These are phyloP conservation scores for Phytophthora meadii DNA, from an alignment of 352 stramenopile genomes.

Conservation along the genomic window DNA sequence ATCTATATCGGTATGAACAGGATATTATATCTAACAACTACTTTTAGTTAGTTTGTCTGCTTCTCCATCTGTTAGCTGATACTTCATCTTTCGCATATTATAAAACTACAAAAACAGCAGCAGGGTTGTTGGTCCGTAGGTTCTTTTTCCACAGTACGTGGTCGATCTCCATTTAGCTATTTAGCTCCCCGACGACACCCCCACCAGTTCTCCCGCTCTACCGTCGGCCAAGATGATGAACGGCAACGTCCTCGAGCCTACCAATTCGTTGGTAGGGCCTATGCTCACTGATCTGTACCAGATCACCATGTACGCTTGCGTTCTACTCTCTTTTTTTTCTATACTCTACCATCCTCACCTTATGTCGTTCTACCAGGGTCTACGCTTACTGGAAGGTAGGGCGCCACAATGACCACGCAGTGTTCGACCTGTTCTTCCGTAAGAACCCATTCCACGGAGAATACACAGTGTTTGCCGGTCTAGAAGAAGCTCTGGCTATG, in stretches of 20 bases:
- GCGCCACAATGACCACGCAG: constrained; percentile 92
- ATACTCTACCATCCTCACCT: neutral
- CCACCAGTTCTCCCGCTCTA: neutral
- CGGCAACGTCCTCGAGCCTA: constrained; percentile 63
- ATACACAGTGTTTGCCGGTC: constrained; percentile 95
- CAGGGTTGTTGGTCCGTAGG: constrained; percentile 16
- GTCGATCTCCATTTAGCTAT: constrained; percentile 27
- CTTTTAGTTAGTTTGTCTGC: neutral
- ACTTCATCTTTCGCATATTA: neutral
- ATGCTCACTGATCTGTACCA: constrained; percentile 99
- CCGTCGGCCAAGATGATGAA: constrained; percentile 33
- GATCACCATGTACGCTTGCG: constrained; percentile 79
- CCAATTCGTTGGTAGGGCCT: constrained; percentile 95
- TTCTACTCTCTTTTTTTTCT: constrained; percentile 1
- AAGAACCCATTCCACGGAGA: constrained; percentile 99
- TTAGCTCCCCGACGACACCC: constrained; percentile 4
- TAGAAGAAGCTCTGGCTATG: constrained; percentile 92
- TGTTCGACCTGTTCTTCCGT: constrained; percentile 99
- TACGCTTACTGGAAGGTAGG: constrained; percentile 99
- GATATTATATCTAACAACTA: neutral
- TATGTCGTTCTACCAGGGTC: constrained; percentile 80
- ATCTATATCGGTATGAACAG: neutral
- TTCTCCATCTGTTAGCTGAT: neutral
- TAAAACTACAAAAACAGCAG: no score
- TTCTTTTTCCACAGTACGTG: constrained; percentile 33